Evolutionary conservation across 192 early-diverging fungal species (phyloP), one percentile per base, ranked within the genome.

Genomic region (Umbelopsis isabellina): DNA sequence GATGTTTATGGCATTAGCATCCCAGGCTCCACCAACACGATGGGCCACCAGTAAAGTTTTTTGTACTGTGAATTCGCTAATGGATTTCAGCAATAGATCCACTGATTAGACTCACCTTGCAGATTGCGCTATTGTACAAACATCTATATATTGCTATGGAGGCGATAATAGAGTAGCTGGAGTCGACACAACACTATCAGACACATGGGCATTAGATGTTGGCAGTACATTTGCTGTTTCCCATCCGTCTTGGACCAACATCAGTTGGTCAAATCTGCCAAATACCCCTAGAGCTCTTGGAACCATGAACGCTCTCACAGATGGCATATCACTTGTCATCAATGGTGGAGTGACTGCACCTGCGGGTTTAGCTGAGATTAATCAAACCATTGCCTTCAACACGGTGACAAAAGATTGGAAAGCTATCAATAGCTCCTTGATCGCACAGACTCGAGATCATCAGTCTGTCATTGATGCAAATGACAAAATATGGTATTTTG

Each of bases 381-480:
- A 61, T 8, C 55, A 61, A 35, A 61, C 55, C 0, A 61, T 35
- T 61, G 55, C 37, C 2, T 33, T 37, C 27, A 35, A 61, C 27
- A 61, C 55, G 12, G 11, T 61, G 37, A 37, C 55, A 27, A 27
- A 61, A 11, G 27, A 61, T 4, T 61, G 30, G 55, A 61, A 27
- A 13, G 15, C 55, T 30, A 61, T 61, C 55, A 61, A 61, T 3
- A 61, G 27, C 16, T 35, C 55, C 15, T 6, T 21, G 27, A 16
- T 61, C 2, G 30, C 30, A 18, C 55, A 61, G 33, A 61, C 55
- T 30, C 55, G 21, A 12, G 12, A 61, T 12, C 55, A 61, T 61
- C 30, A 27, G 13, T 25, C 27, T 61, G 55, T 35, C 25, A 61
- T 61, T 61, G 55, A 61, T 61, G 55, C 30, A n/a, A 61, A 61